These are phyloP conservation scores for Anthracocystis setariae DNA, from an alignment of 1,284 basidiomycete genomes.

Conservation along the genomic window DNA sequence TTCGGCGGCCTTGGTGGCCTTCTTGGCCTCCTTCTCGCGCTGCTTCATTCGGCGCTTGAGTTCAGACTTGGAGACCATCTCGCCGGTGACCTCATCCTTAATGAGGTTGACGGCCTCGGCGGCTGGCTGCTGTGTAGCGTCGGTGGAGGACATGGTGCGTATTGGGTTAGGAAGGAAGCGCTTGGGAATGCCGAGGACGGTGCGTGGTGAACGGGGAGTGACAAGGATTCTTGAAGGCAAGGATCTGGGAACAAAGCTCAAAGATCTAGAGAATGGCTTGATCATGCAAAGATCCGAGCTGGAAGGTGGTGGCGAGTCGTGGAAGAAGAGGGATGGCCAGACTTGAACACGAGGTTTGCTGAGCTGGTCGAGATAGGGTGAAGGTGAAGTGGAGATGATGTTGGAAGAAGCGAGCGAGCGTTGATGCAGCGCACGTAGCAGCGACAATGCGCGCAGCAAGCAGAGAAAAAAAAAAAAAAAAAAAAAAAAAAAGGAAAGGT, in stretches of 20 bases:
- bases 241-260: constrained; percentile 19
- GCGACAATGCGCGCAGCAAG: neutral
- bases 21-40: constrained; percentile 83
- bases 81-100: constrained; percentile 65
- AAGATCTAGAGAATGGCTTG: constrained; percentile 31
- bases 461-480: neutral
- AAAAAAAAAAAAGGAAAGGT: neutral
- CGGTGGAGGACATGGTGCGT: constrained; percentile 46
- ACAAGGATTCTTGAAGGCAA: constrained; percentile 18
- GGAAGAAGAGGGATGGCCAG: neutral
- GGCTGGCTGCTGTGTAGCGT: constrained; percentile 43
- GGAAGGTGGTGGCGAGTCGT: neutral
- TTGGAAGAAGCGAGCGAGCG: neutral
- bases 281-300: constrained; percentile 33
- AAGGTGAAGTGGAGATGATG: constrained; percentile 1
- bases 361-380: neutral
- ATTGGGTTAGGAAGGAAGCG: constrained; percentile 1
- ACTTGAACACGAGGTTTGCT: constrained; percentile 3
- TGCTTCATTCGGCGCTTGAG: constrained; percentile 69
- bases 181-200: neutral
- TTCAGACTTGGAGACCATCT: constrained; percentile 67
- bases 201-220: constrained; percentile 2
- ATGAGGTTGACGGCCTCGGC: constrained; percentile 56
- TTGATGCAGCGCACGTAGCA: no score
- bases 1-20: constrained; percentile 76